A percentile compares a stretch with the other conserved stretches of the same genome.
Conservation (phyloP, 176 grass and related monocot species). For the Panicum miliaceum region DNA sequence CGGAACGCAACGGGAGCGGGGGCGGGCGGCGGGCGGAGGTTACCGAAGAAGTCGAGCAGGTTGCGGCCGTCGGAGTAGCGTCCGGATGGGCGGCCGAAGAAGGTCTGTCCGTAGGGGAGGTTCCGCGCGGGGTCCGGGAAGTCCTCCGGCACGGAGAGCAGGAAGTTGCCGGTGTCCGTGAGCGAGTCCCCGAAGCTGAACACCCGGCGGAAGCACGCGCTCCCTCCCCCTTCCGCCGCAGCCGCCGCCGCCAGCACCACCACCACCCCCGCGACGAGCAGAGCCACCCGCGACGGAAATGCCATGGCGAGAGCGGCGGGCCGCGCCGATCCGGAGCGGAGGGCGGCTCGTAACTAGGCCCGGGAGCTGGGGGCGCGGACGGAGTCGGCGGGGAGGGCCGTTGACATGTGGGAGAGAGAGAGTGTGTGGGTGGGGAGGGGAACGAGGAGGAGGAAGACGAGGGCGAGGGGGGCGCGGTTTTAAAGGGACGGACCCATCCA, state of each 20-base stretch:
- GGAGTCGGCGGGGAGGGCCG: conserved; percentile 30
- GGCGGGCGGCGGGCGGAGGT: not conserved
- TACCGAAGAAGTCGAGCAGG: conserved; percentile 92
- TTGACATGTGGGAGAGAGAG: conserved; percentile 35
- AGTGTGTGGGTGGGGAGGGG: not conserved
- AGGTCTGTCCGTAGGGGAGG: conserved; percentile 83
- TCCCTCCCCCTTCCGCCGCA: conserved; percentile 18
- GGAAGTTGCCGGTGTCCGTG: conserved; percentile 86
- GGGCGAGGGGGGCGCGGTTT: conserved; percentile 18
- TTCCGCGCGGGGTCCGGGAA: conserved; percentile 64
- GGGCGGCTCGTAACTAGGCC: not conserved
- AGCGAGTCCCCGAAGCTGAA: conserved; percentile 92
- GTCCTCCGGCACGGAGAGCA: conserved; percentile 58
- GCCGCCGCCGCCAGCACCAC: not conserved
- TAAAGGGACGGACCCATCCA: conserved; percentile 26
- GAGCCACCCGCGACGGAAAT: conserved; percentile 26
- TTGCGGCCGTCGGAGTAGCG: conserved; percentile 79
- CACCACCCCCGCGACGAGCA: not conserved
- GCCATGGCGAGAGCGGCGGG: conserved; percentile 27
- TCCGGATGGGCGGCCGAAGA: conserved; percentile 84
- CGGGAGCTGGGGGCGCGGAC: not conserved
- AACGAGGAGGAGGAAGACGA: not conserved
- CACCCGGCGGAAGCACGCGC: conserved; percentile 69
- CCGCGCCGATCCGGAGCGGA: conserved; percentile 19
- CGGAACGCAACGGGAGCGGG: not conserved